phyloP scores from a whole-genome alignment of 306 rosid genomes.

The Ormosia emarginata region DNA sequence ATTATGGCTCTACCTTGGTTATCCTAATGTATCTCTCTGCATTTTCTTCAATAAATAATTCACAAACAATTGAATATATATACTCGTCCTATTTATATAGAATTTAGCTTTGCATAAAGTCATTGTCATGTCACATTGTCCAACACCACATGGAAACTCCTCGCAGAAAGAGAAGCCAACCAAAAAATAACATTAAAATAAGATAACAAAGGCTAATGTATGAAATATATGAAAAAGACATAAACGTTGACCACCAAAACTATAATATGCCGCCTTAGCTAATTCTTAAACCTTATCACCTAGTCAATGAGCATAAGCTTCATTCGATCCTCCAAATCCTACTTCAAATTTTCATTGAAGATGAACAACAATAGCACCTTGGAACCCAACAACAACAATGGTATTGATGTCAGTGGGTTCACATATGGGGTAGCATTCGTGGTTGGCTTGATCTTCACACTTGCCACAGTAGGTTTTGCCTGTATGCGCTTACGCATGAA shows the following conservation, averaged over 20 bases:
- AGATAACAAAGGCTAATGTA: background rate
- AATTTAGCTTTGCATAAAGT: background rate
- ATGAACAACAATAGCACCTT: constrained; percentile 8
- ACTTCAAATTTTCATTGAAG: background rate
- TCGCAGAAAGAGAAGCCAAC: constrained; percentile 2
- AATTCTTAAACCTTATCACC: background rate
- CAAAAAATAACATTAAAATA: background rate
- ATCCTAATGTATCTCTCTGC: background rate
- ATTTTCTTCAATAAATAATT: background rate
- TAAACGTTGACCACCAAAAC: constrained; percentile 6
- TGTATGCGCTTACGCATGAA: constrained; percentile 23
- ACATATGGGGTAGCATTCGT: constrained; percentile 1
- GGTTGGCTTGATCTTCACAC: background rate
- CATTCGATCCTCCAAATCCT: background rate
- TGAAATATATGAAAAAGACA: constrained; percentile 2
- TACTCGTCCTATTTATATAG: background rate
- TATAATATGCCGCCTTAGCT: background rate
- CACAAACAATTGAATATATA: background rate
- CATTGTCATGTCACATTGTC: background rate
- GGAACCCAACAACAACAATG: background rate
- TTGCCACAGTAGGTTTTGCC: background rate
- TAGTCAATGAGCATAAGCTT: background rate
- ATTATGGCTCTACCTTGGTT: background rate
- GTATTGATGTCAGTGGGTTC: background rate
- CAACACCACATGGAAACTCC: background rate